Evolutionary conservation across 2,329 filamentous ascomycete species (phyloP), one percentile per base, ranked within the genome.

Genomic region (Passalora sequoiae): DNA sequence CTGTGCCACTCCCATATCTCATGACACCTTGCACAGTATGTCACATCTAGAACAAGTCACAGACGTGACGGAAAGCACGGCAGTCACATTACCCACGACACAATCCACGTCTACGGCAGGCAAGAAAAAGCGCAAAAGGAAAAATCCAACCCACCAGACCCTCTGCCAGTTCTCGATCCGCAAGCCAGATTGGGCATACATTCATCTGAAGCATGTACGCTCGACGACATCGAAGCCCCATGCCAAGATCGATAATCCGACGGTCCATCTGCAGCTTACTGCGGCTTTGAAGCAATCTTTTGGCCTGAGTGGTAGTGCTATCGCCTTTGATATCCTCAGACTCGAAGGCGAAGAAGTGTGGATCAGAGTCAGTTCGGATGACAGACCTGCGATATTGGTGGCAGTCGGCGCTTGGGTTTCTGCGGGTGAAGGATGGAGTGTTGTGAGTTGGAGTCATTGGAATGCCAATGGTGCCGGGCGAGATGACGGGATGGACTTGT

Each of bases 261-360:
- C 80, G 27, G 71, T 76, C 13, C 78, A 77, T 24, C 70, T 78
- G 0, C 81, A 84, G 58, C 76, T 84, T 53, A 77, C 75, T 2
- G 64, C 74, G 1, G 81, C 84, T 0, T 68, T 91, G 6, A 70
- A 70, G 1, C 77, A 84, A 49, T 89, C 86, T 56, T 75, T 91
- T 1, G 86, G 86, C 15, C 66, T 78, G 13, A 80, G 78, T 0
- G 86, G 86, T 8, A 67, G 73, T 2, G 79, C 78, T 8, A 80
- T 89, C 3, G 68, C 81, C 1, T 60, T 89, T 43, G 86, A 91
- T 58, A 78, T 89, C 15, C 72, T 91, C 24, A 78, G 81, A 54
- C 68, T 81, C 0, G 66, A 77, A 3, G 71, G 67, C 1, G 56
- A 59, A 4, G 70, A 78, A 36, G 76, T 76, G 43, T 86, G 83